A percentile compares a stretch with the other conserved stretches of the same genome.
Conservation (phyloP, 2,329 filamentous ascomycete genomes). For the Dendrostoma leiphaemia region DNA sequence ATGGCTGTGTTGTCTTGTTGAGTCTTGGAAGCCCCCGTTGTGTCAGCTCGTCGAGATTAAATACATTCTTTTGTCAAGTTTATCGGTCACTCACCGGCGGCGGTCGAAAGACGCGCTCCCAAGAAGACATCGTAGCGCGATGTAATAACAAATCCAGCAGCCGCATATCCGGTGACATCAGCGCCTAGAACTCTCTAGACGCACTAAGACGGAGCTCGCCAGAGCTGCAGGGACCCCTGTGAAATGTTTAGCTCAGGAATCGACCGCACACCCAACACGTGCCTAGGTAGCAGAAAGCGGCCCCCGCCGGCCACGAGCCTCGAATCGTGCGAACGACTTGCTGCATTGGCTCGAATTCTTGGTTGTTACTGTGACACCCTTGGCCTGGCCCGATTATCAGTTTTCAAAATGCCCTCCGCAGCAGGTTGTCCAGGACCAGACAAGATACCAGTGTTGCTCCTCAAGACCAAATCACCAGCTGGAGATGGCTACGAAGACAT, state of each 20-base stretch:
- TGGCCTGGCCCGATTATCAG: too few relatives aligned
- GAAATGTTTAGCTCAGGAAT: not conserved
- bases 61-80: not conserved
- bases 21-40: not conserved
- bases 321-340: too few relatives aligned
- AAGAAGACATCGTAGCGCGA: not conserved
- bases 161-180: constrained; percentile 10
- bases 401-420: constrained; percentile 16
- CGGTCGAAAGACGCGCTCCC: not conserved
- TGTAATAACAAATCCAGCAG: not conserved
- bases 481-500: constrained; percentile 70
- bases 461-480: constrained; percentile 75
- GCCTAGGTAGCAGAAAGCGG: too few relatives aligned
- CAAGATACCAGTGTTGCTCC: constrained; percentile 61
- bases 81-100: constrained; percentile 4
- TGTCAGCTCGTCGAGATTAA: not conserved
- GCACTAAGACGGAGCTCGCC: too few relatives aligned
- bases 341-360: too few relatives aligned
- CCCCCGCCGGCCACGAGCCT: too few relatives aligned
- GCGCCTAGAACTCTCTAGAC: constrained; percentile 1
- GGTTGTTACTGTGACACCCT: too few relatives aligned
- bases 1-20: constrained; percentile 24
- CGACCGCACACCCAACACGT: not conserved
- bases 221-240: not conserved
- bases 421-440: not conserved